Percentiles rank a stretch among this genome's conserved stretches.
These are phyloP conservation scores for Tuber calosporum DNA, from an alignment of 495 filamentous ascomycete species.

Conservation along the genomic window DNA sequence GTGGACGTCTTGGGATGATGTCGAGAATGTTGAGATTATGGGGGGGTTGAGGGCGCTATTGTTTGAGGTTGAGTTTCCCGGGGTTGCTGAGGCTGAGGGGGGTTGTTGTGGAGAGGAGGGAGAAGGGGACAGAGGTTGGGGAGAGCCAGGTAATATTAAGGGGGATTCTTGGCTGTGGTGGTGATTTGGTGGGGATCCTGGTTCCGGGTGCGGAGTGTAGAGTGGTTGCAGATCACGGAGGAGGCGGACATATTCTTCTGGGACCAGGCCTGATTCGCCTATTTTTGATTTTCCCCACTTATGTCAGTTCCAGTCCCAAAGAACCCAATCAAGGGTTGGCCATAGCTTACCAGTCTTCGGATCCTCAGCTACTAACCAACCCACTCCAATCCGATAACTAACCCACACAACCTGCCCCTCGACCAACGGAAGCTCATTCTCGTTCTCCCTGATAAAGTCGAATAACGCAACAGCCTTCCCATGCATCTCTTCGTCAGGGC, in stretches of 20 bases:
- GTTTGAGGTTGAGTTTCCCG: conserved; percentile 41
- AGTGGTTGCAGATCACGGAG: conserved; percentile 76
- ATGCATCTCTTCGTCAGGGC: conserved; percentile 94
- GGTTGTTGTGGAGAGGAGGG: conserved; percentile 15
- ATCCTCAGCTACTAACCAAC: conserved; percentile 94
- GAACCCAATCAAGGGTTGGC: background rate
- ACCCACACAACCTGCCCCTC: conserved; percentile 97
- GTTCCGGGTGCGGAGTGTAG: conserved; percentile 45
- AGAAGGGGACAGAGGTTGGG: conserved; percentile 43
- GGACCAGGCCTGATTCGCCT: conserved; percentile 73
- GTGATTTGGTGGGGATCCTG: conserved; percentile 9
- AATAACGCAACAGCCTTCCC: conserved; percentile 93
- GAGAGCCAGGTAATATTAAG: conserved; percentile 39
- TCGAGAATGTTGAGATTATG: conserved; percentile 66
- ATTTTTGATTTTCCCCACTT: background rate
- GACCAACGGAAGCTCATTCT: conserved; percentile 85
- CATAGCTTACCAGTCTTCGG: conserved; percentile 62
- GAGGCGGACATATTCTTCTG: conserved; percentile 92
- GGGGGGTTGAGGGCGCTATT: conserved; percentile 58
- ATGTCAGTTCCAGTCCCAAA: conserved; percentile 23
- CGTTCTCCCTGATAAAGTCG: conserved; percentile 89
- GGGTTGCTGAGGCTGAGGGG: conserved; percentile 16
- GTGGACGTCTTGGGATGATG: conserved; percentile 64
- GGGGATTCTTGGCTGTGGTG: background rate
- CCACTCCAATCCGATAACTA: conserved; percentile 88